Percentiles rank a stretch among this genome's conserved stretches.
These are phyloP conservation scores for Fusarium illudens DNA, from an alignment of 2,329 filamentous ascomycete species.

Conservation along the genomic window DNA sequence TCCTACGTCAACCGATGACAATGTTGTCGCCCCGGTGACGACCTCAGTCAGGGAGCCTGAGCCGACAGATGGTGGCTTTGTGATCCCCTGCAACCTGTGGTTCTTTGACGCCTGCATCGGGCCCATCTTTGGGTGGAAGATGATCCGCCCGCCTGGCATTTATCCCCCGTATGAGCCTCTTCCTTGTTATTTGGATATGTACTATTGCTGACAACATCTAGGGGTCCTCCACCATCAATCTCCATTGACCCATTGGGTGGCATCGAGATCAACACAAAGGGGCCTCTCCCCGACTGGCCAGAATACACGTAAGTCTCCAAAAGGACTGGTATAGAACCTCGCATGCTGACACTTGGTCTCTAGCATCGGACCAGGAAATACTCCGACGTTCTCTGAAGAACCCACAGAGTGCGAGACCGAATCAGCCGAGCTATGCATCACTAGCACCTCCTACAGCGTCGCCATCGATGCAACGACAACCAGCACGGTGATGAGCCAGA, in stretches of 20 bases:
- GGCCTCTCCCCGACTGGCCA: not conserved
- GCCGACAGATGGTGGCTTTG: not conserved
- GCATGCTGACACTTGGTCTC: not conserved
- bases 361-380: not conserved
- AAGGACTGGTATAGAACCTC: accelerated
- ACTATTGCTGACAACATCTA: not conserved
- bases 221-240: not conserved
- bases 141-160: not conserved
- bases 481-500: not conserved
- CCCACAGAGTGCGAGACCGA: not conserved
- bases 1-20: not conserved
- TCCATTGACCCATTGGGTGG: not conserved
- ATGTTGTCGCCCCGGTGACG: not conserved
- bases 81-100: not conserved
- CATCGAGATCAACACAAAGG: not conserved
- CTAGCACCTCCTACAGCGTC: not conserved
- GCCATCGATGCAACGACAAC: not conserved
- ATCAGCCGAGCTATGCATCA: not conserved
- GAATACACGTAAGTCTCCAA: not conserved
- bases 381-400: not conserved
- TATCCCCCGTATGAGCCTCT: not conserved
- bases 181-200: not conserved
- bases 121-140: not conserved
- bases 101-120: not conserved
- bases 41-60: not conserved